Base-by-base conservation (phyloP, 306 rosid species). In the Ceratonia siliqua region DNA sequence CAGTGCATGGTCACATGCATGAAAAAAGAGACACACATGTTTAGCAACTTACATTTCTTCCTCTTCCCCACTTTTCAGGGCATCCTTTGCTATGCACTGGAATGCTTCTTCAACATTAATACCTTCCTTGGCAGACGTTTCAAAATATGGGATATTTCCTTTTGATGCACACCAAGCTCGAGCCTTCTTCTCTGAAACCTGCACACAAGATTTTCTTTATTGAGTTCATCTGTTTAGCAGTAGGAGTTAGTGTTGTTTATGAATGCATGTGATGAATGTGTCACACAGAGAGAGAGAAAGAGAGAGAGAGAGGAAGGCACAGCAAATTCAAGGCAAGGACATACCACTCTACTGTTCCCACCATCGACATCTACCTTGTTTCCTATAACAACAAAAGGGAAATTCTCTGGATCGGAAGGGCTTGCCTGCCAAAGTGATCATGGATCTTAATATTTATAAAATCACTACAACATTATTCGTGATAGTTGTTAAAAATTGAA, bases 91-190 rank as follows among this genome's bases (percentile, higher is more conserved):
- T 75, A 95, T 95, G 92, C 92, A 86, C 65, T 95, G 97, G 85
- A 95, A 95, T 61, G 99, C 99, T 78, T 92, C 98, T 86, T 95
- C 99, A 73, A 95, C 98, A 38, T 95, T 95, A 82, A 90, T 28
- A 68, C 99, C 99, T 84, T 92, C 99, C 88, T 95, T 95, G 46
- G 98, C 99, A 72, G 99, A 95, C 8, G 99, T 95, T 89, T 95
- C 99, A 75, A 87, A 95, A 86, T 95, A 95, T 21, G 97, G 99
- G 76, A 95, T 95, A 81, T 92, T 90, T 82, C 99, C 99, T 81
- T 95, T 95, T 5, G 98, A 85, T 64, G 98, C 98, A 89, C 99
- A 95, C 99, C 99, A 95, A 50, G 98, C 99, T 30, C 96, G 92
- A 52, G 99, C 99, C 77, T 95, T 95, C 85, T 92, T 95, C 82